Conservation (phyloP, 495 filamentous ascomycete species). For the Beverwykella pulmonaria region DNA sequence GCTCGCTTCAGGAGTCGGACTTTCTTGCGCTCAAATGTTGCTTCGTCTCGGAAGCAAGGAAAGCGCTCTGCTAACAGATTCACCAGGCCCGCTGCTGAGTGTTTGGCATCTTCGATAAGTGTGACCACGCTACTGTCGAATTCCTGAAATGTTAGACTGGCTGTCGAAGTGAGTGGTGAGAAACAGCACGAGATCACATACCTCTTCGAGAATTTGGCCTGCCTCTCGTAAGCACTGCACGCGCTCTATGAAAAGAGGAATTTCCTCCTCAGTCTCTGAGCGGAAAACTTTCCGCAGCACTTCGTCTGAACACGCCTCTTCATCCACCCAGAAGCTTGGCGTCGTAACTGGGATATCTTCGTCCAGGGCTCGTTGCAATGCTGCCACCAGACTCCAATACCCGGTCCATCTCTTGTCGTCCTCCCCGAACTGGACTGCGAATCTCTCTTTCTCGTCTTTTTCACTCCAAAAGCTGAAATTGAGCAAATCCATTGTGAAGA, state of each 20-base stretch:
- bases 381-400: slow-evolving; percentile 92
- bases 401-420: slow-evolving; percentile 82
- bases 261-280: slow-evolving; percentile 81
- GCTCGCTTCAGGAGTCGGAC: slow-evolving; percentile 89
- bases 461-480: slow-evolving; percentile 98
- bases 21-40: slow-evolving; percentile 67
- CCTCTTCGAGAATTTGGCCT: slow-evolving; percentile 79
- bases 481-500: slow-evolving; percentile 94
- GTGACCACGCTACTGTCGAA: slow-evolving; percentile 76
- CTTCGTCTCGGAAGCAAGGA: slow-evolving; percentile 81
- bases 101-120: slow-evolving; percentile 71
- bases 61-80: slow-evolving; percentile 81
- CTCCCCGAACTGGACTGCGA: slow-evolving; percentile 77
- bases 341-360: slow-evolving; percentile 94
- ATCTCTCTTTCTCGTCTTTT: slow-evolving; percentile 61
- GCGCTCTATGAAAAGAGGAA: slow-evolving; percentile 80
- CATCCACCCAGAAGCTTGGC: slow-evolving; percentile 82
- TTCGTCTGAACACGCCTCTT: slow-evolving; percentile 74
- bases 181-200: too few relatives aligned
- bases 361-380: slow-evolving; percentile 81
- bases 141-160: slow-evolving; percentile 58
- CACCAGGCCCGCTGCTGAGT: slow-evolving; percentile 81
- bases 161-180: background rate
- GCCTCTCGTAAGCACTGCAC: slow-evolving; percentile 82
- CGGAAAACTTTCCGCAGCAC: slow-evolving; percentile 77